Evolutionary conservation across 306 rosid species (phyloP).

Genomic region (Cucurbita pepo): DNA sequence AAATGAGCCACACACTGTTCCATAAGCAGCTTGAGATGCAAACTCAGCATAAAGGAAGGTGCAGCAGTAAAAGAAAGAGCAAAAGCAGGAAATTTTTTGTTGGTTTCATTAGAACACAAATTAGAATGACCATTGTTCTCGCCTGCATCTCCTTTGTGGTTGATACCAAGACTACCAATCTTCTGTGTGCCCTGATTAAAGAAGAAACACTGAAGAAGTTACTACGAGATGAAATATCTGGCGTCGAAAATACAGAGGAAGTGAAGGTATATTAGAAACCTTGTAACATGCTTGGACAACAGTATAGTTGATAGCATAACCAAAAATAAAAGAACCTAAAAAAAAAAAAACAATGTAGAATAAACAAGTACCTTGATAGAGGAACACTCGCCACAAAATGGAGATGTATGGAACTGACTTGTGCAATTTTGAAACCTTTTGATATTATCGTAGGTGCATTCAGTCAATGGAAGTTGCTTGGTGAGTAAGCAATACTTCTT

Average conservation of each 20-base stretch:
- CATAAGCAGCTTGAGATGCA: conserved; percentile 79
- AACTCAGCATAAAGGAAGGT: conserved; percentile 58
- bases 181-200: conserved; percentile 33
- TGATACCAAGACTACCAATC: conserved; percentile 39
- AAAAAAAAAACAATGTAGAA: neutral
- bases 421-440: conserved; percentile 53
- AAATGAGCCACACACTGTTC: conserved; percentile 37
- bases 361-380: conserved; percentile 41
- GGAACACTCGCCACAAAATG: conserved; percentile 17
- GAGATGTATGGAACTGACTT: conserved; percentile 16
- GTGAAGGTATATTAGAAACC: neutral
- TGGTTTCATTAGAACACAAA: conserved; percentile 20
- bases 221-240: conserved; percentile 1
- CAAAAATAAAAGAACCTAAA: neutral
- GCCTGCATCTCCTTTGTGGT: conserved; percentile 34
- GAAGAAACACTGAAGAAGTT: conserved; percentile 10
- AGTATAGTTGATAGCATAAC: neutral
- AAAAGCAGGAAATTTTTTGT: conserved; percentile 43
- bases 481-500: conserved; percentile 48
- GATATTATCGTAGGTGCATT: conserved; percentile 87
- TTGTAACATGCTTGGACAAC: neutral
- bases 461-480: conserved; percentile 57
- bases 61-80: conserved; percentile 74
- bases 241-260: neutral
- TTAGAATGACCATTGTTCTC: conserved; percentile 17